Conservation (phyloP, 2,329 filamentous ascomycete species). For the Akanthomyces muscarius region DNA sequence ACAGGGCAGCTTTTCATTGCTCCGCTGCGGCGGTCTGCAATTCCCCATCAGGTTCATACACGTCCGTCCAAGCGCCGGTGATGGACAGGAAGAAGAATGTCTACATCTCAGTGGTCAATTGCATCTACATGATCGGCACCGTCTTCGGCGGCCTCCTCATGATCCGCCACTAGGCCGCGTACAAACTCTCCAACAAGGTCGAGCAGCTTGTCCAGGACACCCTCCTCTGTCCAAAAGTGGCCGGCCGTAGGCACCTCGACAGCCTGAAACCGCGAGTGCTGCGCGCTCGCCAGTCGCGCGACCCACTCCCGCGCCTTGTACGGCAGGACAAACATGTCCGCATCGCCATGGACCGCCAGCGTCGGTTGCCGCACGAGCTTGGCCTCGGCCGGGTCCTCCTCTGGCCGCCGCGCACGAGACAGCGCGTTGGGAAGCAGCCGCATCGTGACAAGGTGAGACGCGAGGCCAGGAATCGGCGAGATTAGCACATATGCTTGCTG, state of each 20-base stretch:
- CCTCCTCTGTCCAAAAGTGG: slow-evolving; percentile 60
- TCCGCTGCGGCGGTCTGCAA: too few species aligned
- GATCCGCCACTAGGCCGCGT: neutral
- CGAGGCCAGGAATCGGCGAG: slow-evolving; percentile 60
- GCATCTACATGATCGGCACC: neutral
- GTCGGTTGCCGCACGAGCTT: slow-evolving; percentile 58
- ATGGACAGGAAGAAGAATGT: too few species aligned
- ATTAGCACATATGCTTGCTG: slow-evolving; percentile 59
- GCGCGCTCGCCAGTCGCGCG: slow-evolving; percentile 42
- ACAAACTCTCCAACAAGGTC: slow-evolving; percentile 29
- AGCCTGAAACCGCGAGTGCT: slow-evolving; percentile 43
- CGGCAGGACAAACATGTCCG: slow-evolving; percentile 67
- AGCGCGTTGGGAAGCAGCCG: slow-evolving; percentile 42
- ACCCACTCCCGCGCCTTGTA: slow-evolving; percentile 66
- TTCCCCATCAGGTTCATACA: too few species aligned
- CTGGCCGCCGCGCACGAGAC: slow-evolving; percentile 21
- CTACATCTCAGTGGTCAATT: neutral
- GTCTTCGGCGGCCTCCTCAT: slow-evolving; percentile 20
- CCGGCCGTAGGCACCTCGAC: slow-evolving; percentile 51
- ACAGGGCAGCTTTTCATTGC: too few species aligned
- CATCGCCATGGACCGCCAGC: slow-evolving; percentile 69
- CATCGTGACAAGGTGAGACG: slow-evolving; percentile 60
- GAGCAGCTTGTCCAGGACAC: slow-evolving; percentile 37
- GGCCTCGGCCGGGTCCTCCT: slow-evolving; percentile 39
- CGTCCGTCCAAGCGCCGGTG: too few species aligned